Evolutionary conservation across 129 eudicot species (phyloP), one percentile per base, ranked within the genome.

Genomic region (Scalesia atractyloides): DNA sequence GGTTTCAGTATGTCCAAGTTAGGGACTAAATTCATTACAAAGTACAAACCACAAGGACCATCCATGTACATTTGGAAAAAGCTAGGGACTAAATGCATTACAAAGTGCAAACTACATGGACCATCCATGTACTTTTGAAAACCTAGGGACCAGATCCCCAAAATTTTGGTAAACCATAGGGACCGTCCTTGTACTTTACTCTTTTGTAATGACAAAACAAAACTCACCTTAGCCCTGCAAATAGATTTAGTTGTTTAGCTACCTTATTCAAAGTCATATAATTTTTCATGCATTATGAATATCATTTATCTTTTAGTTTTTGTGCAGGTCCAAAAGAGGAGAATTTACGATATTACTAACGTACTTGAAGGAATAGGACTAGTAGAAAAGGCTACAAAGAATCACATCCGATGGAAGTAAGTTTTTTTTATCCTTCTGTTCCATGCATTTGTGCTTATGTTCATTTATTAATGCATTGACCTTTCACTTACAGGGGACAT

Each of bases 301-400:
- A 7, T 17, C 58, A 18, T 47, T 3, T 73, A 36, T 7, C 11
- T 46, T 48, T 71, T 68, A 22, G 9, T 57, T 73, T 7, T 51
- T 74, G 14, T 74, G 62, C 85, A 89, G 96, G 96, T 89, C 24
- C 86, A 84, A 49, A 89, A 89, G 88, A 89, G 96, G 84, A 84
- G 96, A 78, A 86, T 89, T 39, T 89, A 89, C 66, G 96, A 89
- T 70, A 89, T 89, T 69, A 89, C 96, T 36, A 86, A 89, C 70
- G 96, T 89, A 75, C 96, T 89, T 69, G 96, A 89, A 82, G 96
- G 96, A 52, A 84, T 84, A 24, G 96, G 92, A 52, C 74, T 89
- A 66, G 83, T 89, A 37, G 96, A 89, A 83, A 89, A 89, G 77
- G 84, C 88, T 30, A 51, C 92, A 69, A 89, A 89, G 70, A 89